A percentile compares a stretch with the other conserved stretches of the same genome.
Evolutionary conservation across 768 basidiomycete genomes (phyloP).

Genomic region (Naganishia onofrii): DNA sequence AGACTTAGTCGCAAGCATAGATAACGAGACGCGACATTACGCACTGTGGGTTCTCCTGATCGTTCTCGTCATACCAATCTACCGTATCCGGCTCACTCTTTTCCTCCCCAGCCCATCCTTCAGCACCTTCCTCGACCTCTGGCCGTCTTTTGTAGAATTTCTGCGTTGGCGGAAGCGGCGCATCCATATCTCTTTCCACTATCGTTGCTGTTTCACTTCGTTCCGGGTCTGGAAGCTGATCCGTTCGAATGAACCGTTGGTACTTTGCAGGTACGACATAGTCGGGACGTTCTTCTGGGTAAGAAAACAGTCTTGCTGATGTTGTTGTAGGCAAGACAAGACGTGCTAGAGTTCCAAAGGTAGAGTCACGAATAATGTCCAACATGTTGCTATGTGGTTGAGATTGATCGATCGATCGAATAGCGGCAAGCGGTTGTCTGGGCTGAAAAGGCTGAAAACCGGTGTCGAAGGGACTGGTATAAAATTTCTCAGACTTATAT

Average conservation of each 20-base stretch:
- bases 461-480: too few species aligned
- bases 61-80: constrained; percentile 39
- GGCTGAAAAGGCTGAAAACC: too few species aligned
- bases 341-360: constrained; percentile 17
- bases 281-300: constrained; percentile 18
- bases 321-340: constrained; percentile 2
- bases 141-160: constrained; percentile 1
- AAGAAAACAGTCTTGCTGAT: not conserved
- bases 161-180: constrained; percentile 3
- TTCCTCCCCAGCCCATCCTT: constrained; percentile 20
- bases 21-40: constrained; percentile 10
- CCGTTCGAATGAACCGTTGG: not conserved
- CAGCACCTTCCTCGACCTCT: constrained; percentile 12
- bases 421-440: not conserved
- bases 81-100: constrained; percentile 32
- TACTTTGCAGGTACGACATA: constrained; percentile 6
- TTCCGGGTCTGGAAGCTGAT: not conserved
- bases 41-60: constrained; percentile 40
- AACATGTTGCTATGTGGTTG: constrained; percentile 4
- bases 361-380: constrained; percentile 28
- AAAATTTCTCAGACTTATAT: not conserved
- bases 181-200: constrained; percentile 12
- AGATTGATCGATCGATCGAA: not conserved
- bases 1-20: not conserved
- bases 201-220: constrained; percentile 16